Base-by-base conservation (phyloP, 495 filamentous ascomycete species). In the Mycothermus thermophilus region DNA sequence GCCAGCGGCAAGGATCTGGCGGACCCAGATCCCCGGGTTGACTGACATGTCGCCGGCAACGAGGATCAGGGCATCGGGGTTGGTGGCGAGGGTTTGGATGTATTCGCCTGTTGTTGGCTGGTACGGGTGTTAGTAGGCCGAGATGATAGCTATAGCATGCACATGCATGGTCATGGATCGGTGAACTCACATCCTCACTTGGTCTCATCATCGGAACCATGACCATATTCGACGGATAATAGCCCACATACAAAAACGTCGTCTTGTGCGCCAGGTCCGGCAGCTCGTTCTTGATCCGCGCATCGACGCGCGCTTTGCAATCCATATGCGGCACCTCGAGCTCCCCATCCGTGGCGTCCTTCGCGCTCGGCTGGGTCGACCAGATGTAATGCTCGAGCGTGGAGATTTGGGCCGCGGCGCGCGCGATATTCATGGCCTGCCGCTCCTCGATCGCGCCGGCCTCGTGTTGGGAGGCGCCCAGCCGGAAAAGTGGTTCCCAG, bases 321-420 rank as follows among this genome's bases (percentile, higher is more conserved):
- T 54, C 48, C 26, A 55, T 52, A 43, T 60, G 57, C 10, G 48
- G 47, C 12, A 58, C 39, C 6, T 30, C 3, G 24, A 46, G 40
- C 30, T 48, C 45, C 4, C 54, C 55, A 4, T 22, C 20, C 4
- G 47, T 45, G 14, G 47, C 41, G 22, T 43, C 37, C 24, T 19
- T 40, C 8, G 38, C 47, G 37, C 54, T 51, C 1, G 64, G 59
- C 0, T 64, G 44, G 2, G 63, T 66, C 28, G 52, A 58, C 63
- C 61, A 67, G 40, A 68, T 54, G 32, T 53, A 67, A 34, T 65
- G 64, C 42, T 67, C 48, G 11, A 69, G 41, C 0, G 53, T 54
- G 2, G 41, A 19, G 0, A 55, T 66, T 12, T 40, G 35, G 3
- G 51, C 36, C 5, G 64, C 66, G 6, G 63, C 65, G 3, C 39